Conservation (phyloP, 441 rosid genomes). For the Corymbia calophylla region DNA sequence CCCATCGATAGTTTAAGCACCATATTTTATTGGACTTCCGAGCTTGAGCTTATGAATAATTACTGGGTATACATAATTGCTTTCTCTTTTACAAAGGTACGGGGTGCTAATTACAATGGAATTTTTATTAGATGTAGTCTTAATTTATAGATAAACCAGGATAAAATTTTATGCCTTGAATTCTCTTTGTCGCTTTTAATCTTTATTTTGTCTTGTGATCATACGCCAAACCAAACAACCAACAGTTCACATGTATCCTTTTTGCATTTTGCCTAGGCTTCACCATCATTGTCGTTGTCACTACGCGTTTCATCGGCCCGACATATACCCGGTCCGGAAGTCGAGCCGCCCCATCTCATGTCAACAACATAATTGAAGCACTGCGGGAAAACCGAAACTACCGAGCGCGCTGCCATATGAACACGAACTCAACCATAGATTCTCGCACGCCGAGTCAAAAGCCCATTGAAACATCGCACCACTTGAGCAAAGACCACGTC, state of each 20-base stretch:
- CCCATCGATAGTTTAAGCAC: too few species aligned
- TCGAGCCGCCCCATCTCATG: neutral
- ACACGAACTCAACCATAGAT: neutral
- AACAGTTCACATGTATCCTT: neutral
- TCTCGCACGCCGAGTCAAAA: neutral
- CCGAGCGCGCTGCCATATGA: neutral
- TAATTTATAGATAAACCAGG: too few species aligned
- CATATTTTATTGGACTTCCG: too few species aligned
- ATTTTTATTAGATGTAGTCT: too few species aligned
- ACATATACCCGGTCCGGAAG: neutral
- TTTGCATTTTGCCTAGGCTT: neutral
- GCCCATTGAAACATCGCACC: neutral
- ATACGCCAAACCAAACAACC: too few species aligned
- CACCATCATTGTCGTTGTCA: neutral
- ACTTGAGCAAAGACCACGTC: neutral
- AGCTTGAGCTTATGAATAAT: too few species aligned
- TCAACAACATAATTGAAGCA: rapidly evolving
- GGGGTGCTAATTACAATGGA: too few species aligned
- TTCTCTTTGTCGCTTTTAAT: too few species aligned
- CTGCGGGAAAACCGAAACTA: neutral
- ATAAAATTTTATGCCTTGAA: too few species aligned
- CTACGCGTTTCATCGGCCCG: neutral
- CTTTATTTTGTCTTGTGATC: too few species aligned
- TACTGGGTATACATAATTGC: too few species aligned
- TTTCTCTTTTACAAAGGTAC: too few species aligned